Evolutionary conservation across 2,329 filamentous ascomycete species (phyloP), one percentile per base, ranked within the genome.

Genomic region (Colletotrichum aenigma): DNA sequence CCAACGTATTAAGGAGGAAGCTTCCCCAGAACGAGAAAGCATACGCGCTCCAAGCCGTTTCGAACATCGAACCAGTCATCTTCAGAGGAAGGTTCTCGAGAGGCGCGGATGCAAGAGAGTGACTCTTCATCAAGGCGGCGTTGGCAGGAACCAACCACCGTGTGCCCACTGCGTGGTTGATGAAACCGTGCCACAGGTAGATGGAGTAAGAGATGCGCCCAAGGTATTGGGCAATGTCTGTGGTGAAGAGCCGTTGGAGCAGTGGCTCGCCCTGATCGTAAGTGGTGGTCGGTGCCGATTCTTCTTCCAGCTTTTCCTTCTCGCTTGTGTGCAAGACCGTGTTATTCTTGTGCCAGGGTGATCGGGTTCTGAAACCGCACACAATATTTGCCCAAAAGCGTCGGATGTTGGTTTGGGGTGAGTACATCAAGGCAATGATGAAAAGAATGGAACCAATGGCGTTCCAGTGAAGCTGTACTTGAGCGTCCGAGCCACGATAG

Each of bases 151-250:
- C 16, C 58, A 64, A 30, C 71, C 71, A 74, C 89, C 66, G n/a
- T 7, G 65, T 15, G 8, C 71, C 90, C 16, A 88, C 78, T 3
- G 86, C 86, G 78, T 91, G 89, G 78, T 89, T 86, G 3, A 88
- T 85, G 6, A 89, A 88, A 0, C 90, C 89, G 80, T 93, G 91
- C 84, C 92, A 88, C 15, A 93, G 86, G 80, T 93, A 93, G 24
- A 93, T 79, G 64, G 90, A 88, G 79, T 91, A 93, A 62, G 89
- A 91, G 77, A 93, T 88, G 78, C 87, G 88, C 72, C 91, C 91
- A 6, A 93, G 83, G 81, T 92, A 93, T 79, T 91, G 90, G 3
- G 90, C 84, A n/a, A 86, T 78, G 3, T 82, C 78, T 7, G 85
- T 83, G 78, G 88, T 88, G 81, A 92, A 91, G 70, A 91, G 82